A percentile compares a stretch with the other conserved stretches of the same genome.
Conservation (phyloP, 805 yeast species). For the Kregervanrija delftensis region DNA sequence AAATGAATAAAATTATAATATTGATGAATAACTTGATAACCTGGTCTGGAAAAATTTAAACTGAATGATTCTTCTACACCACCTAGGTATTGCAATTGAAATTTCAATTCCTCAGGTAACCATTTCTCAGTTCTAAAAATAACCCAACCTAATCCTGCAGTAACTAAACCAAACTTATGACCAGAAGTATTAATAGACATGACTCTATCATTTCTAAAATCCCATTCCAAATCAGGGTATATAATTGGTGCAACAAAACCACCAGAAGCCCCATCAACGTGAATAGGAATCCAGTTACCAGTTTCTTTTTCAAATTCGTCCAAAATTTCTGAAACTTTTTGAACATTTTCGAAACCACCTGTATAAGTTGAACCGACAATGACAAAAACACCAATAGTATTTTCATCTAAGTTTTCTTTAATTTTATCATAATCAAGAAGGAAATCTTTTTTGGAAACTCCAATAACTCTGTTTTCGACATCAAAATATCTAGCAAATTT, state of each 20-base stretch:
- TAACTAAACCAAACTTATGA: slow-evolving; percentile 85
- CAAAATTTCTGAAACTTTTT: slow-evolving; percentile 50
- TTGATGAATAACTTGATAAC: slow-evolving; percentile 84
- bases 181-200: slow-evolving; percentile 85
- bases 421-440: slow-evolving; percentile 56
- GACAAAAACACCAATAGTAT: slow-evolving; percentile 86
- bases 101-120: slow-evolving; percentile 67
- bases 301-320: slow-evolving; percentile 62
- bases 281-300: slow-evolving; percentile 71
- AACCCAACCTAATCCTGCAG: slow-evolving; percentile 93
- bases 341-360: slow-evolving; percentile 83
- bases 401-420: slow-evolving; percentile 69
- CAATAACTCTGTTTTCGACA: slow-evolving; percentile 74
- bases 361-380: slow-evolving; percentile 90
- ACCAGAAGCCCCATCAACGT: slow-evolving; percentile 92
- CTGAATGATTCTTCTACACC: slow-evolving; percentile 84
- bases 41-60: slow-evolving; percentile 87
- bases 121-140: slow-evolving; percentile 62
- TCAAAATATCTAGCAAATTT: slow-evolving; percentile 93
- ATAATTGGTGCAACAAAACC: slow-evolving; percentile 83
- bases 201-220: slow-evolving; percentile 71
- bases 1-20: slow-evolving; percentile 70
- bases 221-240: slow-evolving; percentile 77
- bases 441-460: slow-evolving; percentile 57
- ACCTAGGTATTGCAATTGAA: slow-evolving; percentile 78